phyloP scores from a whole-genome alignment of 2,329 filamentous ascomycete genomes.

The Macrophomina phaseolina region DNA sequence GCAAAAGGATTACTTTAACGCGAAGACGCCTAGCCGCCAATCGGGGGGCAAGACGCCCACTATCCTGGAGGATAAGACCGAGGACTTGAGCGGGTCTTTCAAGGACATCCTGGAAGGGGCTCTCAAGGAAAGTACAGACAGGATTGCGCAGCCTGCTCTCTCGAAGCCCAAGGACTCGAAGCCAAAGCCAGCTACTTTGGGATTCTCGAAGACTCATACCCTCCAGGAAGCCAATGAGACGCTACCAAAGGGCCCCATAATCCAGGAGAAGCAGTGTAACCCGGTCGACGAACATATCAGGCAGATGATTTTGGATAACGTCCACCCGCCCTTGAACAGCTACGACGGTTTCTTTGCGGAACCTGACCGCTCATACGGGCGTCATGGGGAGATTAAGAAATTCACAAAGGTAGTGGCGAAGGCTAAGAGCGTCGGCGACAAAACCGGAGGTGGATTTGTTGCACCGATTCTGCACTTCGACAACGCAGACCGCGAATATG shows the following conservation, averaged over 20 bases:
- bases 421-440: conserved; percentile 61
- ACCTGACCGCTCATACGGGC: conserved; percentile 66
- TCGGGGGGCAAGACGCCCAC: conserved; percentile 42
- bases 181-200: conserved; percentile 34
- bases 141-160: conserved; percentile 59
- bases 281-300: conserved; percentile 81
- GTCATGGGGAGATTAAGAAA: conserved; percentile 77
- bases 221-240: conserved; percentile 44
- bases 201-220: conserved; percentile 32
- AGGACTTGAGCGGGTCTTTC: conserved; percentile 73
- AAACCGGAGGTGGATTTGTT: conserved; percentile 65
- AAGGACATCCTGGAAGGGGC: conserved; percentile 65
- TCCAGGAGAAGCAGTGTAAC: conserved; percentile 85
- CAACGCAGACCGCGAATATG: conserved; percentile 71
- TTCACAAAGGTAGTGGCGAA: conserved; percentile 73
- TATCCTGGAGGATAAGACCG: conserved; percentile 52
- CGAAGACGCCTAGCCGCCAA: conserved; percentile 79
- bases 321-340: conserved; percentile 73
- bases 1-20: conserved; percentile 64
- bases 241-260: conserved; percentile 70
- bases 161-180: conserved; percentile 39
- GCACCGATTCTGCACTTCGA: conserved; percentile 72
- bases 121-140: conserved; percentile 50
- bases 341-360: conserved; percentile 85
- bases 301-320: conserved; percentile 73